Percentiles rank a stretch among this genome's conserved stretches.
Conservation (phyloP, 1,139 yeast species). For the Kurtzmaniella quercitrusa region DNA sequence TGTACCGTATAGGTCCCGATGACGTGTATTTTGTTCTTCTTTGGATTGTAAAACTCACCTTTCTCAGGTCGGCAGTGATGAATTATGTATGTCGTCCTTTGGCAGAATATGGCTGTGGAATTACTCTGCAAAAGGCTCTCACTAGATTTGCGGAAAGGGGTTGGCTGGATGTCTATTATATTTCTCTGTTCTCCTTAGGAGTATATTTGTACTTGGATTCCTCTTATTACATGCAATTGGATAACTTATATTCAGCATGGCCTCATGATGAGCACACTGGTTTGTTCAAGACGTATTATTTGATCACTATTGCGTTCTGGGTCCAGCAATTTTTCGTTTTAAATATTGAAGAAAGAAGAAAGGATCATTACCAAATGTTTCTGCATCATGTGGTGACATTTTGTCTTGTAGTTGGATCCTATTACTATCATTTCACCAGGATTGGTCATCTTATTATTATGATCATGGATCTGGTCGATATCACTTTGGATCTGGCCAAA, state of each 20-base stretch:
- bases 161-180: slow-evolving; percentile 69
- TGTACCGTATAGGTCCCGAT: slow-evolving; percentile 49
- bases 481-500: slow-evolving; percentile 68
- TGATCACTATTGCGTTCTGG: slow-evolving; percentile 74
- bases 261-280: slow-evolving; percentile 57
- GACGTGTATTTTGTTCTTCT: slow-evolving; percentile 55
- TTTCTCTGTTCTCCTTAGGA: slow-evolving; percentile 55
- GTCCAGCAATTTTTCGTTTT: slow-evolving; percentile 74
- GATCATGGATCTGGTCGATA: slow-evolving; percentile 82
- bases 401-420: slow-evolving; percentile 64
- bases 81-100: slow-evolving; percentile 54
- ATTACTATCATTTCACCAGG: slow-evolving; percentile 65
- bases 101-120: slow-evolving; percentile 43
- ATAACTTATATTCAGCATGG: slow-evolving; percentile 66
- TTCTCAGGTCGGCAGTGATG: slow-evolving; percentile 60
- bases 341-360: slow-evolving; percentile 72
- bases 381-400: slow-evolving; percentile 83
- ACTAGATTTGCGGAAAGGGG: slow-evolving; percentile 84
- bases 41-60: slow-evolving; percentile 54
- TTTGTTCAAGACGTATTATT: slow-evolving; percentile 64
- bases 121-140: slow-evolving; percentile 46
- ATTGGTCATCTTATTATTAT: slow-evolving; percentile 77
- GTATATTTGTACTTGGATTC: slow-evolving; percentile 53
- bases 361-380: slow-evolving; percentile 84
- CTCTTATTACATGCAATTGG: slow-evolving; percentile 56